phyloP scores from a whole-genome alignment of 2,329 filamentous ascomycete species.

The Pyricularia pennisetigena region DNA sequence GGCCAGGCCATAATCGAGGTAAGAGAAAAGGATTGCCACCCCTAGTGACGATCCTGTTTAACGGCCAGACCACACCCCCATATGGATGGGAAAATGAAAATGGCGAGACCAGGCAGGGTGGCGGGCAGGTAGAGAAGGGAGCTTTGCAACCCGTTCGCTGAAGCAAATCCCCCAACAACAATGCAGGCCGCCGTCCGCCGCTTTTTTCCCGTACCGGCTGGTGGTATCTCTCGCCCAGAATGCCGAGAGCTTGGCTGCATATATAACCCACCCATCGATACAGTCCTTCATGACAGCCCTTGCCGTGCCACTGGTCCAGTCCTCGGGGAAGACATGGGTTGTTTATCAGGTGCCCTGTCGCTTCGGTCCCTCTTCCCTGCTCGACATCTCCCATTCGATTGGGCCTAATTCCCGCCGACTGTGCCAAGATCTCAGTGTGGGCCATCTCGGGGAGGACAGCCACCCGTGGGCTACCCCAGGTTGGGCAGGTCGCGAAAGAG shows the following conservation, averaged over 20 bases:
- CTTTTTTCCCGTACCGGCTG: background rate
- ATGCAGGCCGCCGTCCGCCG: background rate
- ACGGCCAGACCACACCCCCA: background rate
- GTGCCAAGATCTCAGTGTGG: background rate
- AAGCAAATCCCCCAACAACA: background rate
- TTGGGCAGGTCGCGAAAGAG: slow-evolving; percentile 4
- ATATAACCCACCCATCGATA: slow-evolving; percentile 3
- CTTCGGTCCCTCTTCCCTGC: background rate
- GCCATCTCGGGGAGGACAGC: background rate
- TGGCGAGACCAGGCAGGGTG: background rate
- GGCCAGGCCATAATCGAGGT: background rate
- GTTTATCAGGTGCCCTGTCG: background rate
- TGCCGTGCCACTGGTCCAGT: background rate
- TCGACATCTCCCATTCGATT: background rate
- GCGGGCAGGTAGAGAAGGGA: background rate
- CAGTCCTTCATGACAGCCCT: slow-evolving; percentile 1
- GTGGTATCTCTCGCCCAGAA: background rate
- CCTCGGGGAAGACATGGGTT: background rate
- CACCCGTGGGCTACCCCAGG: slow-evolving; percentile 4
- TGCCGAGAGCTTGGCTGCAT: slow-evolving; percentile 5
- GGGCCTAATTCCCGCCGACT: background rate
- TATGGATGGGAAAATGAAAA: background rate
- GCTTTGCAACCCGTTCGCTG: background rate
- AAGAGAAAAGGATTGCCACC: background rate
- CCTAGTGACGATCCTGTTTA: background rate